These are phyloP conservation scores for Cichorium intybus DNA, from an alignment of 140 eudicot species.

Conservation along the genomic window DNA sequence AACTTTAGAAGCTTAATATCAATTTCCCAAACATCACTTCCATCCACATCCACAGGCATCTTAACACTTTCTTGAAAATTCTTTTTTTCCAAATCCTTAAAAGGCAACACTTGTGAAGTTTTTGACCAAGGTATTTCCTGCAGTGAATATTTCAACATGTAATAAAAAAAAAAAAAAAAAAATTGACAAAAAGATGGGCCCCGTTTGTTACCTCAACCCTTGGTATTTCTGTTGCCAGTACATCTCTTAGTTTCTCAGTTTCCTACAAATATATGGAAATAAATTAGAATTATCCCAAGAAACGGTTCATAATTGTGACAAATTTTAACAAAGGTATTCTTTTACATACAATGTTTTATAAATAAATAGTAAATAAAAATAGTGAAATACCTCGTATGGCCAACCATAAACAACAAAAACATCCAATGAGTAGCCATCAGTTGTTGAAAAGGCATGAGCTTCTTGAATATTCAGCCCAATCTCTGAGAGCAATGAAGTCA, in stretches of 20 bases:
- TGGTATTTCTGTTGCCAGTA: slow-evolving; percentile 63
- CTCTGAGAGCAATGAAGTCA: slow-evolving; percentile 65
- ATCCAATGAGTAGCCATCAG: slow-evolving; percentile 87
- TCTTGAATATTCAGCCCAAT: slow-evolving; percentile 80
- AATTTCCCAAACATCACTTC: slow-evolving; percentile 75
- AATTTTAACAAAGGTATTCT: neutral
- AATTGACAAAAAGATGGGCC: neutral
- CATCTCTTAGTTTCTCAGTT: slow-evolving; percentile 53
- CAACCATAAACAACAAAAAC: slow-evolving; percentile 86
- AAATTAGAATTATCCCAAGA: slow-evolving; percentile 6
- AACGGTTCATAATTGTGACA: neutral
- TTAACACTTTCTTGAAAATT: slow-evolving; percentile 31
- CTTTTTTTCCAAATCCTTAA: slow-evolving; percentile 27
- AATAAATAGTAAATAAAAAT: neutral
- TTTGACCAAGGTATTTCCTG: slow-evolving; percentile 52
- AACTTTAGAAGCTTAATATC: slow-evolving; percentile 51
- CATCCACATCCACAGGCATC: slow-evolving; percentile 48
- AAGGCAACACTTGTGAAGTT: slow-evolving; percentile 22
- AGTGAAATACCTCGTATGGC: slow-evolving; percentile 56
- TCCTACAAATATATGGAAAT: slow-evolving; percentile 41
- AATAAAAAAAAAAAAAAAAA: neutral
- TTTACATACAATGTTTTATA: neutral
- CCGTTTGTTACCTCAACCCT: slow-evolving; percentile 53
- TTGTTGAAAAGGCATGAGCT: slow-evolving; percentile 90
- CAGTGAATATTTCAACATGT: slow-evolving; percentile 14